Conservation (phyloP, 2,329 filamentous ascomycete species). For the Ascochyta clinopodiicola region DNA sequence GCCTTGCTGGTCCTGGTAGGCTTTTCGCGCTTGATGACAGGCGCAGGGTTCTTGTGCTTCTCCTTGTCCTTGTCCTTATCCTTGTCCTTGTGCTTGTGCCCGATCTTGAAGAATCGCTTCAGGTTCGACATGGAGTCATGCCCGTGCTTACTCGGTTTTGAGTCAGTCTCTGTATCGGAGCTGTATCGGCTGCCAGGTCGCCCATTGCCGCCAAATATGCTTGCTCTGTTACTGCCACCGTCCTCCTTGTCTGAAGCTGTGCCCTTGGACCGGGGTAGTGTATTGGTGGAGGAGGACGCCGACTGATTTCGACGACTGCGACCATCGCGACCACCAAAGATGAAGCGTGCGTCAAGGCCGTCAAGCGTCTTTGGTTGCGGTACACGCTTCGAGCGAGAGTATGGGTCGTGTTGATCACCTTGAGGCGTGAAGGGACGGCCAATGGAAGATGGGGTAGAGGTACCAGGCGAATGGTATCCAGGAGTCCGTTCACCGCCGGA, state of each 20-base stretch:
- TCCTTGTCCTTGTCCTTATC: constrained; percentile 37
- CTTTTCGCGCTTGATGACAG: constrained; percentile 62
- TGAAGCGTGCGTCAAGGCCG: constrained; percentile 79
- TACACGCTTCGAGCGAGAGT: constrained; percentile 79
- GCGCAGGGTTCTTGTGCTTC: constrained; percentile 69
- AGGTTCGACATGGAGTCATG: constrained; percentile 90
- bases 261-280: constrained; percentile 55
- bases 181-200: constrained; percentile 57
- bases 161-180: constrained; percentile 49
- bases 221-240: constrained; percentile 56
- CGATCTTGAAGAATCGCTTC: constrained; percentile 93
- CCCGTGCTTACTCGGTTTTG: constrained; percentile 51
- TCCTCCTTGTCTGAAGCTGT: constrained; percentile 49
- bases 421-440: constrained; percentile 79
- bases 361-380: constrained; percentile 71
- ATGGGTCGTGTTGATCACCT: constrained; percentile 83
- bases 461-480: constrained; percentile 51
- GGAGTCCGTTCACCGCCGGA: constrained; percentile 57
- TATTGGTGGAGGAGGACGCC: constrained; percentile 40
- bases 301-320: constrained; percentile 60
- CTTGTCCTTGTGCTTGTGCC: constrained; percentile 64
- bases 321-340: constrained; percentile 79
- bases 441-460: constrained; percentile 63
- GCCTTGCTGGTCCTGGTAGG: constrained; percentile 54
- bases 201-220: constrained; percentile 60